These are phyloP conservation scores for Cryphonectria naterciae DNA, from an alignment of 2,329 filamentous ascomycete species.

Conservation along the genomic window DNA sequence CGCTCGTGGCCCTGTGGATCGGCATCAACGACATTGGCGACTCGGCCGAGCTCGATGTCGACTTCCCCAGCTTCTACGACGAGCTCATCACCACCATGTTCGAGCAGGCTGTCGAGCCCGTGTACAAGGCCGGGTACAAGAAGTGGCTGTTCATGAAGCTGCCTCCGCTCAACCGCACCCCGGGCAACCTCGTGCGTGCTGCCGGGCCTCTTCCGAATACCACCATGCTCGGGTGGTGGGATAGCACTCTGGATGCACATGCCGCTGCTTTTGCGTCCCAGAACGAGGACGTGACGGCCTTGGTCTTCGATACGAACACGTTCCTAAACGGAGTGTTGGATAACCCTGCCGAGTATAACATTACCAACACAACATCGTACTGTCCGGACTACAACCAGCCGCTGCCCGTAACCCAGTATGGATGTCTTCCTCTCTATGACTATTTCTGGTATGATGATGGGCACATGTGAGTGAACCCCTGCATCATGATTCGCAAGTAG, in stretches of 20 bases:
- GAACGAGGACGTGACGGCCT: slow-evolving; percentile 30
- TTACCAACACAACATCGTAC: slow-evolving; percentile 37
- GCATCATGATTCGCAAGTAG: not conserved
- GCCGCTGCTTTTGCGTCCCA: slow-evolving; percentile 39
- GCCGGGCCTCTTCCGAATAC: slow-evolving; percentile 46
- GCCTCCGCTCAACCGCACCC: slow-evolving; percentile 53
- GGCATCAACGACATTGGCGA: slow-evolving; percentile 62
- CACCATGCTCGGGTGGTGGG: slow-evolving; percentile 51
- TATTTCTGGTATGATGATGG: slow-evolving; percentile 41
- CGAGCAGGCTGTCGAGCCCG: slow-evolving; percentile 41
- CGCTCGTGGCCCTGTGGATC: slow-evolving; percentile 57
- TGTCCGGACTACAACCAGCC: slow-evolving; percentile 35
- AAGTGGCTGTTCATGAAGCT: slow-evolving; percentile 57
- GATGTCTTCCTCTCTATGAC: slow-evolving; percentile 36
- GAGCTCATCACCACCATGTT: slow-evolving; percentile 47
- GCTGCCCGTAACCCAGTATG: slow-evolving; percentile 33
- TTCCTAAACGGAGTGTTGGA: slow-evolving; percentile 39
- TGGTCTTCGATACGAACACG: slow-evolving; percentile 40
- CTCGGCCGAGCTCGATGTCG: slow-evolving; percentile 45
- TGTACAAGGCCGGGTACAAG: slow-evolving; percentile 48
- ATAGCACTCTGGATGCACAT: slow-evolving; percentile 42
- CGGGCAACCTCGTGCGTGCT: slow-evolving; percentile 39
- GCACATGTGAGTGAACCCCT: slow-evolving; percentile 30
- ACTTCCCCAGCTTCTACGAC: slow-evolving; percentile 51
- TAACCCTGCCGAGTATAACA: slow-evolving; percentile 34